Evolutionary conservation across 257 asterid genomes (phyloP), one percentile per base, ranked within the genome.

Genomic region (Anisodus acutangulus): DNA sequence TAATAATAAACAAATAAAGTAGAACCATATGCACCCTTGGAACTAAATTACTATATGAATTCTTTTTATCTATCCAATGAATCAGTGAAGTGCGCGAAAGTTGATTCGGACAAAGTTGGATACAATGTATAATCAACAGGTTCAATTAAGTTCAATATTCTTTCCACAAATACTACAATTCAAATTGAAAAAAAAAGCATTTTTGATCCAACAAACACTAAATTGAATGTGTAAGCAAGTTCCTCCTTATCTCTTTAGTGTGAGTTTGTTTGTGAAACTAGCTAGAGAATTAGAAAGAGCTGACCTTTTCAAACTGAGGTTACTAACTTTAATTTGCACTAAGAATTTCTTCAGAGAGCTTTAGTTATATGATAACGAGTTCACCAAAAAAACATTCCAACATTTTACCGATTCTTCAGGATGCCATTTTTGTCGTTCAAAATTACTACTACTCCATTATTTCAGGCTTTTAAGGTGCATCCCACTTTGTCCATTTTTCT

Each of bases 221-320:
- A 41, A 17, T 70, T 41, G 2, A 41, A 68, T 53, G 17, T 15
- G 16, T 53, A 55, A 55, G 60, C 60, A 55, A 55, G 60, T 55
- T 55, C 60, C 15, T 17, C 60, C 8, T 55, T 12, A 4, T 58
- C n/a, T 58, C 2, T 16, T 58, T 58, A 6, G 2, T 49, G 9
- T 58, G 22, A 16, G 63, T 16, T 58, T 5, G 59, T 54, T 8
- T 58, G 63, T 17, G 22, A 58, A 58, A 15, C 8, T 5, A 15
- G 6, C 15, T 4, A 43, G 10, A 70, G 37, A 47, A 72, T 47
- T n/a, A 6, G 60, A 19, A 47, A 49, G 58, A 17, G n/a, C 13
- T 22, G 81, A 76, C 63, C 81, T 74, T 74, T 74, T 74, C 62
- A 74, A 49, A 26, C 62, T 51, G 47, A 76, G 63, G 81, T 69